Percentiles rank a stretch among this genome's conserved stretches.
phyloP scores from a whole-genome alignment of 2,329 filamentous ascomycete genomes.

The Penicillium sp. region DNA sequence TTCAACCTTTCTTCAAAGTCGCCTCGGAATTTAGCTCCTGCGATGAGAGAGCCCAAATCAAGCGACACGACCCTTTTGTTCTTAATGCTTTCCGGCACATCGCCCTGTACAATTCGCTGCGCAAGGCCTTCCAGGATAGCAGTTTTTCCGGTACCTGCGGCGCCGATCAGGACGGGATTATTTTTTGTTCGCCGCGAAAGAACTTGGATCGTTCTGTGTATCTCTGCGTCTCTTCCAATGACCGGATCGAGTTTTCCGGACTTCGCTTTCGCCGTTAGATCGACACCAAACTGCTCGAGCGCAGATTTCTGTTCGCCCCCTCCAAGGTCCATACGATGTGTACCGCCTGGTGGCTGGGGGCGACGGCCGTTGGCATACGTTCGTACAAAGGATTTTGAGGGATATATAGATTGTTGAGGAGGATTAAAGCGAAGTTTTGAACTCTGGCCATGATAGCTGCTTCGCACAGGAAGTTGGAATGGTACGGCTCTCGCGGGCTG shows the following conservation, averaged over 20 bases:
- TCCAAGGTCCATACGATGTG: slow-evolving; percentile 87
- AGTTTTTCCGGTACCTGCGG: slow-evolving; percentile 88
- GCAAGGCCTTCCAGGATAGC: slow-evolving; percentile 88
- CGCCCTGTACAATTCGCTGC: slow-evolving; percentile 81
- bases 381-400: background rate
- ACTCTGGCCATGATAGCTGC: slow-evolving; percentile 18
- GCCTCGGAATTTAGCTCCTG: slow-evolving; percentile 89
- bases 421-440: slow-evolving; percentile 14
- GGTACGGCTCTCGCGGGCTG: slow-evolving; percentile 23
- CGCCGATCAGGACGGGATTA: slow-evolving; percentile 90
- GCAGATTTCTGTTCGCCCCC: slow-evolving; percentile 75
- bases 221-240: slow-evolving; percentile 87
- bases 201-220: slow-evolving; percentile 91
- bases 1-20: slow-evolving; percentile 96
- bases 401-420: slow-evolving; percentile 10
- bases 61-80: slow-evolving; percentile 84
- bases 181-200: slow-evolving; percentile 92
- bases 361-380: slow-evolving; percentile 54
- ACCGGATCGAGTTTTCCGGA: slow-evolving; percentile 93
- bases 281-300: slow-evolving; percentile 84
- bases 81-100: slow-evolving; percentile 94
- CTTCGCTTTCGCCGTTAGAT: slow-evolving; percentile 78
- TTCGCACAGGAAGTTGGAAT: slow-evolving; percentile 19
- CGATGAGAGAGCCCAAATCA: slow-evolving; percentile 88
- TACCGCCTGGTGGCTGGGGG: slow-evolving; percentile 85